Evolutionary conservation across 805 yeast genomes (phyloP).

Genomic region (Wickerhamiella australiensis): DNA sequence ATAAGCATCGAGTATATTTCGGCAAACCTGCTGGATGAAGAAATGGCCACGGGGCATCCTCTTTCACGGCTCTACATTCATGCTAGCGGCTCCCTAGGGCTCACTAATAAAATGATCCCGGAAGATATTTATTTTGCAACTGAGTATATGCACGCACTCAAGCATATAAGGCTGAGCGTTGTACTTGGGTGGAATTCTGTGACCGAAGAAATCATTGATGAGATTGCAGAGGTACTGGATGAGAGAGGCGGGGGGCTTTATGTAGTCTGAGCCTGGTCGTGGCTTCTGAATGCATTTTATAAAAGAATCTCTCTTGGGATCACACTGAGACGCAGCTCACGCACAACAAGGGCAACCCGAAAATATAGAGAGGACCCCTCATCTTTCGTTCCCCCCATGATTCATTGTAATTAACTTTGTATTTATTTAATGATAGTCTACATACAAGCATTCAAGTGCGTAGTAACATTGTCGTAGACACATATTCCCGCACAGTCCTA

Average conservation of each 20-base stretch:
- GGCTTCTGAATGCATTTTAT: no score
- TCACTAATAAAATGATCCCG: constrained; percentile 71
- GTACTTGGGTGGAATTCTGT: constrained; percentile 67
- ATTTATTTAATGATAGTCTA: no score
- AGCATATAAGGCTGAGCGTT: constrained; percentile 53
- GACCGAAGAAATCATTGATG: constrained; percentile 43
- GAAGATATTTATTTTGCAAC: constrained; percentile 85
- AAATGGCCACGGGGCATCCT: constrained; percentile 33
- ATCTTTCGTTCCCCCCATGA: no score
- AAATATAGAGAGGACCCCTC: no score
- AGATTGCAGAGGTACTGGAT: constrained; percentile 56
- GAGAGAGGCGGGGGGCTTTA: constrained; percentile 54
- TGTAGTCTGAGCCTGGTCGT: not conserved
- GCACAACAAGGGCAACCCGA: no score
- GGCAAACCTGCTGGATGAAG: constrained; percentile 31
- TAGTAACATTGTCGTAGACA: no score
- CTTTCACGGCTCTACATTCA: constrained; percentile 56
- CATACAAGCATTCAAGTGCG: no score
- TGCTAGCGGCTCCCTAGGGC: constrained; percentile 75
- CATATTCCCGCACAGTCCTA: constrained; percentile 34
- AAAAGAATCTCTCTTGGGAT: no score
- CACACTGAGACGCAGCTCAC: no score
- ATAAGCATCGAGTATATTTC: constrained; percentile 72
- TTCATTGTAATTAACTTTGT: no score
- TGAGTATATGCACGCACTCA: constrained; percentile 56